These are phyloP conservation scores for Phytophthora nicotianae DNA, from an alignment of 352 stramenopile species.

Conservation along the genomic window DNA sequence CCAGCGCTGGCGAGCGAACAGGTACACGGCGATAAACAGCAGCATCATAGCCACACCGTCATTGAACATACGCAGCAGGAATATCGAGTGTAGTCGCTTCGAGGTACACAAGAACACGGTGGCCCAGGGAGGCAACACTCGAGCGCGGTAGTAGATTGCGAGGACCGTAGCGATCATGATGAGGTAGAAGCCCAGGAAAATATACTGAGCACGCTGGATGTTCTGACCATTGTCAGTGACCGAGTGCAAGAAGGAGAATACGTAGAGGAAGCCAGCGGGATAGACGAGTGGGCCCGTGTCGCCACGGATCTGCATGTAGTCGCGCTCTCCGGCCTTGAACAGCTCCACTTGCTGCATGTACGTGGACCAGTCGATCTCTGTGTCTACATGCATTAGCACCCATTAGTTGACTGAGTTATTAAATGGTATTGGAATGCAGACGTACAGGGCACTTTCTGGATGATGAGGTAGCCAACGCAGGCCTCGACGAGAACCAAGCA, in stretches of 20 bases:
- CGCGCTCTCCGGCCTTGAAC: conserved; percentile 92
- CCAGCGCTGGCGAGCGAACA: conserved; percentile 85
- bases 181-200: conserved; percentile 97
- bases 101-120: conserved; percentile 92
- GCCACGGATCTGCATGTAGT: conserved; percentile 96
- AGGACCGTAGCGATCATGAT: conserved; percentile 88
- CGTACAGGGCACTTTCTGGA: conserved; percentile 70
- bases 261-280: conserved; percentile 97
- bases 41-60: conserved; percentile 97
- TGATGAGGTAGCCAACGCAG: conserved; percentile 74
- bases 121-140: conserved; percentile 85
- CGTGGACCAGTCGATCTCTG: conserved; percentile 99
- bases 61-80: conserved; percentile 98
- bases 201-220: conserved; percentile 90
- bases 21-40: conserved; percentile 93
- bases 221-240: conserved; percentile 89
- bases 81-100: conserved; percentile 98
- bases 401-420: background rate
- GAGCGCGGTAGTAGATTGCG: conserved; percentile 86
- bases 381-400: conserved; percentile 62
- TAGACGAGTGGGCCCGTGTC: conserved; percentile 98
- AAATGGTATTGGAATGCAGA: background rate
- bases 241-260: conserved; percentile 94
- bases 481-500: conserved; percentile 63
- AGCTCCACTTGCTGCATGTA: conserved; percentile 98